Evolutionary conservation across 805 yeast genomes (phyloP).

Genomic region (Ogataea ganodermae): DNA sequence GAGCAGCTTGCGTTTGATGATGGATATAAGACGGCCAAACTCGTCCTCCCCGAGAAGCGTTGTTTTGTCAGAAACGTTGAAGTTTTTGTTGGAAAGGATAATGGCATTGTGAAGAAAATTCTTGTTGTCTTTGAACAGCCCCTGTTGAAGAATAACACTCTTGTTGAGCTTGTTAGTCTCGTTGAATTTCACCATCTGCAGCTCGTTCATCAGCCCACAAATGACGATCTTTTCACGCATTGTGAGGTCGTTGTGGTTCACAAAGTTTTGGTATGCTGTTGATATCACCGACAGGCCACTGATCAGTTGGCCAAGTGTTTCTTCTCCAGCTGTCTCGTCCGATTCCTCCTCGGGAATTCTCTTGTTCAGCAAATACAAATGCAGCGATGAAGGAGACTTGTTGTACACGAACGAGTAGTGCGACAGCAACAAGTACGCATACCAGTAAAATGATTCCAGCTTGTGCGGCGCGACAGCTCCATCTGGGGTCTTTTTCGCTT

Average conservation of each 20-base stretch:
- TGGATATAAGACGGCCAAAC: constrained; percentile 37
- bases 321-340: not conserved
- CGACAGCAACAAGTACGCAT: constrained; percentile 48
- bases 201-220: constrained; percentile 36
- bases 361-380: constrained; percentile 33
- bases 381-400: constrained; percentile 43
- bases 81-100: constrained; percentile 50
- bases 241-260: constrained; percentile 21
- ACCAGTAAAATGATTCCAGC: constrained; percentile 43
- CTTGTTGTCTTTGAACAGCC: constrained; percentile 37
- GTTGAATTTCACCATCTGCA: constrained; percentile 34
- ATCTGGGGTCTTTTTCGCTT: not conserved
- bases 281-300: constrained; percentile 31
- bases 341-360: constrained; percentile 28
- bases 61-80: constrained; percentile 28
- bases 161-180: constrained; percentile 30
- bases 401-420: constrained; percentile 42
- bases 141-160: constrained; percentile 26
- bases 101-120: constrained; percentile 53
- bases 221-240: constrained; percentile 31
- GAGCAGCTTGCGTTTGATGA: constrained; percentile 51
- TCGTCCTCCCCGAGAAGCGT: constrained; percentile 26
- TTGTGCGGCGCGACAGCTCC: constrained; percentile 8
- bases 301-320: constrained; percentile 26
- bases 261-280: constrained; percentile 21